Percentiles rank a stretch among this genome's conserved stretches.
These are phyloP conservation scores for Picea sitchensis DNA, from an alignment of 75 land plant genomes.

Conservation along the genomic window DNA sequence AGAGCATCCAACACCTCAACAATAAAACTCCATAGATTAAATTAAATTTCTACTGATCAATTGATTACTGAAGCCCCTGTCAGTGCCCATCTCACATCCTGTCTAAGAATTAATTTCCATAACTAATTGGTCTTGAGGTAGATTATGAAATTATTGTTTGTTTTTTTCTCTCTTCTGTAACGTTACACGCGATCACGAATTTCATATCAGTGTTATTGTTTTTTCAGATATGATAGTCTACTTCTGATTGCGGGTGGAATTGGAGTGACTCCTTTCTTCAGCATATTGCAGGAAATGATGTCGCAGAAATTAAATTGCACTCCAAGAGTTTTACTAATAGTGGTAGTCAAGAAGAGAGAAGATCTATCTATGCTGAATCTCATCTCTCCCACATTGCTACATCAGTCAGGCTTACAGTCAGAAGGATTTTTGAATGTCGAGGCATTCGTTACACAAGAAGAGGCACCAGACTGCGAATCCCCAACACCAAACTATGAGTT, in stretches of 20 bases:
- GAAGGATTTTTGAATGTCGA: slow-evolving; percentile 20
- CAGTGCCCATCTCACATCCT: too few relatives aligned
- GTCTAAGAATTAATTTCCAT: too few relatives aligned
- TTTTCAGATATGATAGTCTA: slow-evolving; percentile 45
- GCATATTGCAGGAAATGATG: slow-evolving; percentile 41
- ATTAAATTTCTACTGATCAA: too few relatives aligned
- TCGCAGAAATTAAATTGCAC: slow-evolving; percentile 9
- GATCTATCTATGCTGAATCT: slow-evolving; percentile 40
- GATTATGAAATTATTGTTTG: too few relatives aligned
- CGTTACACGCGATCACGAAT: too few relatives aligned
- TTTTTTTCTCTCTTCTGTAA: too few relatives aligned
- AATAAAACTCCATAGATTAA: too few relatives aligned
- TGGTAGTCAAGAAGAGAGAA: slow-evolving; percentile 31
- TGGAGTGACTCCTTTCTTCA: slow-evolving; percentile 68
- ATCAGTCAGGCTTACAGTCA: slow-evolving; percentile 6
- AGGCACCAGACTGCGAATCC: neutral
- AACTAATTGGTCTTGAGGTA: too few relatives aligned
- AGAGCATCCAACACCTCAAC: too few relatives aligned
- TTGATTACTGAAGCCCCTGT: too few relatives aligned
- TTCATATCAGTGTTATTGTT: neutral
- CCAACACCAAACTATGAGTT: slow-evolving; percentile 19
- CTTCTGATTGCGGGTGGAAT: slow-evolving; percentile 69
- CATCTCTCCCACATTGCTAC: slow-evolving; percentile 20
- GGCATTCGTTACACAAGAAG: slow-evolving; percentile 40
- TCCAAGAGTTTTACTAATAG: slow-evolving; percentile 32